Conservation (phyloP, 2,329 filamentous ascomycete genomes). For the Phoma herbarum region DNA sequence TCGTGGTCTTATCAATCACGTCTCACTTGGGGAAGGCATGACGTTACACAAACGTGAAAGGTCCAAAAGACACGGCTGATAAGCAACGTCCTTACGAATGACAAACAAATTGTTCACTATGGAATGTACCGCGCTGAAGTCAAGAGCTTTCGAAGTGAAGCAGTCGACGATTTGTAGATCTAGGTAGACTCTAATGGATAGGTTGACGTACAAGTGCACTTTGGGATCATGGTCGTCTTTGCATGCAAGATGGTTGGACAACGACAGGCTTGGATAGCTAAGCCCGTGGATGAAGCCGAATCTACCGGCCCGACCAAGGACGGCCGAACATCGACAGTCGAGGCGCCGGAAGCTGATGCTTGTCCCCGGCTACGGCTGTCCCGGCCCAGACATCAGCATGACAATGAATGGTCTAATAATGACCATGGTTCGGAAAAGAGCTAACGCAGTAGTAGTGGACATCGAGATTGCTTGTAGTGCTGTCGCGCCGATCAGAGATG, state of each 20-base stretch:
- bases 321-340: neutral
- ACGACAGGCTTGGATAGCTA: neutral
- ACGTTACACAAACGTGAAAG: slow-evolving; percentile 15
- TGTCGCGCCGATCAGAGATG: neutral
- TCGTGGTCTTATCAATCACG: slow-evolving; percentile 26
- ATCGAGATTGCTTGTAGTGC: neutral
- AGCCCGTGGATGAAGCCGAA: slow-evolving; percentile 3
- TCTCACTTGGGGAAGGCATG: slow-evolving; percentile 4
- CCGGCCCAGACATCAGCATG: slow-evolving; percentile 4
- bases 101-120: neutral
- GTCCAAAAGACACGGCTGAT: neutral
- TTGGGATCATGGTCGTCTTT: neutral
- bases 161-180: neutral
- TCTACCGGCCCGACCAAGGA: slow-evolving; percentile 13
- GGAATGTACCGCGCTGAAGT: no score
- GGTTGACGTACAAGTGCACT: neutral
- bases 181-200: neutral
- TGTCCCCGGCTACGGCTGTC: neutral
- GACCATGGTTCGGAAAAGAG: neutral
- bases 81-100: neutral
- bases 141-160: neutral
- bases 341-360: slow-evolving; percentile 4
- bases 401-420: neutral
- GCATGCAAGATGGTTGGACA: neutral
- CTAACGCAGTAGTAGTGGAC: neutral